Evolutionary conservation across 2,329 filamentous ascomycete species (phyloP).

Genomic region (Trichoderma sp.): DNA sequence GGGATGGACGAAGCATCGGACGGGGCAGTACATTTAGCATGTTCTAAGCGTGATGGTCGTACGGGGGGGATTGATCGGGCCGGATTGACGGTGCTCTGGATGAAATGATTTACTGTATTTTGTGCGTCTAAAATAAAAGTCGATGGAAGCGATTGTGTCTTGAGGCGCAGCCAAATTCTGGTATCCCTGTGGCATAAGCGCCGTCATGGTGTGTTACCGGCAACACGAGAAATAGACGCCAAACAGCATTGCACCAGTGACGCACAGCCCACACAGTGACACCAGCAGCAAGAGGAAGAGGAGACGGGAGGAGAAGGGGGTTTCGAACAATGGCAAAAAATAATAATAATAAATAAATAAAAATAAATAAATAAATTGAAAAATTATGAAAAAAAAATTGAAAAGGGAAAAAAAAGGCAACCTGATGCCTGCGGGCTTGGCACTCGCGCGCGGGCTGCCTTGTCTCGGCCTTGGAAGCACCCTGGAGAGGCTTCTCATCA

Average conservation of each 20-base stretch:
- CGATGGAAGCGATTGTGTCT: background rate
- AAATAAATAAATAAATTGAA: background rate
- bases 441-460: background rate
- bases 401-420: background rate
- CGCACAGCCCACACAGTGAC: background rate
- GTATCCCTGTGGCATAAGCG: conserved; percentile 6
- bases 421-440: background rate
- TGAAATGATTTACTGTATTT: background rate
- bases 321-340: too few relatives aligned
- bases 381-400: background rate
- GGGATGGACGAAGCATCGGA: background rate
- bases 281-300: background rate
- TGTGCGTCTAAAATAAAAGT: background rate
- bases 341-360: too few relatives aligned
- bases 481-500: background rate
- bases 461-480: background rate
- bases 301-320: too few relatives aligned
- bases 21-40: background rate
- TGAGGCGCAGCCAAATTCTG: background rate
- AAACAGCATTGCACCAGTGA: background rate
- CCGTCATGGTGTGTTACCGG: background rate
- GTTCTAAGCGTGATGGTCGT: background rate
- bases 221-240: conserved; percentile 4
- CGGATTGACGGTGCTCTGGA: background rate
- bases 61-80: background rate